phyloP scores from a whole-genome alignment of 1,284 basidiomycete genomes.

The Ceraceosorus guamensis region DNA sequence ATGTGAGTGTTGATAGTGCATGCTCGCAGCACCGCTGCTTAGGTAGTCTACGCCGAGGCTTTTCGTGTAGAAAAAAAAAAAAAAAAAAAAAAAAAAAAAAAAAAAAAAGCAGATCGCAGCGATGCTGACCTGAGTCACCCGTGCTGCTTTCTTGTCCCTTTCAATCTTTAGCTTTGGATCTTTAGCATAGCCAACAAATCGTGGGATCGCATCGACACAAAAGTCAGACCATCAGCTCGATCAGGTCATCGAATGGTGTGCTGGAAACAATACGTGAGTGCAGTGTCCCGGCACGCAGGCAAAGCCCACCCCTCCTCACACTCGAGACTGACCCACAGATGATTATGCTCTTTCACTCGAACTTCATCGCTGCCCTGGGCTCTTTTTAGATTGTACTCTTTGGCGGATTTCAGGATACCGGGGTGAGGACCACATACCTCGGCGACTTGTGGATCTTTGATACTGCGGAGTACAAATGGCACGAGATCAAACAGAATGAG shows the following conservation, averaged over 20 bases:
- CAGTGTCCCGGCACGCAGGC: no score
- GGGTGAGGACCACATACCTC: slow-evolving; percentile 67
- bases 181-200: slow-evolving; percentile 51
- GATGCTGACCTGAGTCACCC: background rate
- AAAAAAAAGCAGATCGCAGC: no score
- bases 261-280: slow-evolving; percentile 70
- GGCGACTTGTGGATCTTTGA: slow-evolving; percentile 85
- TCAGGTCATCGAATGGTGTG: slow-evolving; percentile 78
- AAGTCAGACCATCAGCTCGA: slow-evolving; percentile 69
- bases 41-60: no score
- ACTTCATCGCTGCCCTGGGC: no score
- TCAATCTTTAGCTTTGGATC: slow-evolving; percentile 30
- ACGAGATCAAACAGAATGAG: slow-evolving; percentile 59
- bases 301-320: no score
- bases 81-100: no score
- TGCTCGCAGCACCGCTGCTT: no score
- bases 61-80: no score
- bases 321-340: no score
- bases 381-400: slow-evolving; percentile 66
- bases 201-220: slow-evolving; percentile 87
- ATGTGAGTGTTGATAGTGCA: slow-evolving; percentile 62
- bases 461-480: slow-evolving; percentile 79
- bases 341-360: no score
- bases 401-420: slow-evolving; percentile 79
- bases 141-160: background rate